Evolutionary conservation across 208 protist species (phyloP).

Genomic region (Leishmania tropica): DNA sequence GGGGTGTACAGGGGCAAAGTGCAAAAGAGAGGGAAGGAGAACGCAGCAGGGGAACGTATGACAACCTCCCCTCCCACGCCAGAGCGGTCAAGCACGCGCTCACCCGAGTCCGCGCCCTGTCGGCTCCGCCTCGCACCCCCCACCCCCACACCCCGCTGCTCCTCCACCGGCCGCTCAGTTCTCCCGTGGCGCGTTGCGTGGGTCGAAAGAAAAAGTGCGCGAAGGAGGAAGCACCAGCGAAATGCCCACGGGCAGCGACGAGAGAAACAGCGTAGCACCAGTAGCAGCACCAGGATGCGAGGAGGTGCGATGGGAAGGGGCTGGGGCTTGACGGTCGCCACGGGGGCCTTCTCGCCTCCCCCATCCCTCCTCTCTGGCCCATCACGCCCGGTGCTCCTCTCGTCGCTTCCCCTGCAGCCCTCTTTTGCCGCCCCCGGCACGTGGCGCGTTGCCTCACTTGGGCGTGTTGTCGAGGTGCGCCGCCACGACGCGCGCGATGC

Average conservation of each 20-base stretch:
- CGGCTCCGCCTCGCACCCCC: no score
- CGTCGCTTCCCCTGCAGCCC: neutral
- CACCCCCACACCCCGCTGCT: no score
- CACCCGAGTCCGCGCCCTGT: no score
- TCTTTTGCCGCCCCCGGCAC: neutral
- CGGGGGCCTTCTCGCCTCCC: neutral
- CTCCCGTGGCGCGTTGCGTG: neutral
- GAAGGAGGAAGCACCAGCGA: neutral
- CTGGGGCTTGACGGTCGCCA: neutral
- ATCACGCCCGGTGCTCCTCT: neutral
- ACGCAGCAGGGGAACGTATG: neutral
- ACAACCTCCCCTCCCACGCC: neutral
- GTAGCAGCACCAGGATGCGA: no score
- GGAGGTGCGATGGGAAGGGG: neutral
- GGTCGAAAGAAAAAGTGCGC: neutral
- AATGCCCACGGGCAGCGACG: neutral
- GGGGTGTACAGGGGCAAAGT: neutral
- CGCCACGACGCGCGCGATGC: slow-evolving; percentile 79
- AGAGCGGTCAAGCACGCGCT: neutral
- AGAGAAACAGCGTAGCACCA: neutral
- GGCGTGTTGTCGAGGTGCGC: slow-evolving; percentile 70
- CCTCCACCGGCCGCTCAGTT: neutral
- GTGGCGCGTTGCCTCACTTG: slow-evolving; percentile 16
- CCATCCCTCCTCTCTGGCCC: neutral
- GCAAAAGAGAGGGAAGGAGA: neutral